Base-by-base conservation (phyloP, 805 yeast genomes). In the Monosporozyma unispora region DNA sequence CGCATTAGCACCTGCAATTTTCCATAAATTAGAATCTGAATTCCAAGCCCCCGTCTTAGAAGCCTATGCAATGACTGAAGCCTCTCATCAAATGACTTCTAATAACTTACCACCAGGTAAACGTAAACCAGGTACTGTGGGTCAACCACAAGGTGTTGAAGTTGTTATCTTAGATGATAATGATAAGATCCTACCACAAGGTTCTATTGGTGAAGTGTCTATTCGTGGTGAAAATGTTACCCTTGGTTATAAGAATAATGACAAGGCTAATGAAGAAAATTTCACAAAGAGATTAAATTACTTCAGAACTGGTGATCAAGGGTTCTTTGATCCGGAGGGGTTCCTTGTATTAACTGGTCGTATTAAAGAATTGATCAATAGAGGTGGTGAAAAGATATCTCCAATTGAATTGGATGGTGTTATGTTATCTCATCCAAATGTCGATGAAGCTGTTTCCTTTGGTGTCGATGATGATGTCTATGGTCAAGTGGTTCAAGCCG, bases 251-350 rank as follows among this genome's bases (percentile, higher is more conserved):
- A 74, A 82, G 49, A 81, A 83, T 67, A 85, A 85, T 61, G 75
- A 74, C 31, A 80, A 81, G 64, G 91, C 90, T 38, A 84, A 85
- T 54, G 70, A 69, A 37, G 87, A 81, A 55, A 73, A 82, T 31
- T 83, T 81, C 67, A 80, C 88, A 11, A 54, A 67, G 47, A 70
- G 73, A 22, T 57, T 64, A 41, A 80, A 80, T 31, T 83, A 73
- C 64, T 84, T 84, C 77, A 75, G 87, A 54, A 84, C 93, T 4
- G 93, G 93, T 45, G 93, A 84, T 61, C 85, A 84, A 61, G 90
- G 89, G 2, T 74, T 67, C 55, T 62, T 78, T 46, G 85, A 82
- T 59, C 57, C 63, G 4, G 83, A 82, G 47, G 81, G 82, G 0
- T 78, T 79, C 60, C 65, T 83, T 28, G 71, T 73, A 11, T 70